Percentiles rank a stretch among this genome's conserved stretches.
phyloP scores from a whole-genome alignment of 352 stramenopile species.

The Aphanomyces euteiches region DNA sequence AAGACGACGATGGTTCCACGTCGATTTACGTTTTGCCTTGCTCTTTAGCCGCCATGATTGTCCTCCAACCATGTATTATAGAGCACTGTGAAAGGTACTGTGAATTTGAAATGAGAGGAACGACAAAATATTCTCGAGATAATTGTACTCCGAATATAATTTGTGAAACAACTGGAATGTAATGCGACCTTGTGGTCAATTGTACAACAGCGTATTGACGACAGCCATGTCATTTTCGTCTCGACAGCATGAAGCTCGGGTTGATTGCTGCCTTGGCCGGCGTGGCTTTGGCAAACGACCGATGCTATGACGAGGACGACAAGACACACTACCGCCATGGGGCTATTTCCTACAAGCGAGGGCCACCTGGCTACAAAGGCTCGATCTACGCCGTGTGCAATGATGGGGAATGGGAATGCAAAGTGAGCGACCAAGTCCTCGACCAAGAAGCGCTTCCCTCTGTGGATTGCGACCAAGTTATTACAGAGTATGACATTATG shows the following conservation, averaged over 20 bases:
- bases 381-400: conserved; percentile 20
- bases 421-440: conserved; percentile 9
- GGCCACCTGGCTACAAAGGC: conserved; percentile 2
- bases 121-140: too few relatives aligned
- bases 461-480: conserved; percentile 13
- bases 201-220: neutral
- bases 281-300: neutral
- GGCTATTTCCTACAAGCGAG: neutral
- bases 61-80: too few relatives aligned
- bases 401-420: neutral
- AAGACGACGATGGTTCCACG: too few relatives aligned
- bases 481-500: conserved; percentile 11
- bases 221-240: neutral
- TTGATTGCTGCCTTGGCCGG: neutral
- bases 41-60: too few relatives aligned
- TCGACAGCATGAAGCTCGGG: conserved; percentile 1
- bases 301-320: neutral
- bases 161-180: too few relatives aligned
- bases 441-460: conserved; percentile 5
- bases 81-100: too few relatives aligned
- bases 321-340: neutral
- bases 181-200: neutral
- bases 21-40: too few relatives aligned
- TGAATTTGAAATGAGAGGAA: too few relatives aligned
- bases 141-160: too few relatives aligned